phyloP scores from a whole-genome alignment of 305 asterid species.

The Plantago lanceolata region DNA sequence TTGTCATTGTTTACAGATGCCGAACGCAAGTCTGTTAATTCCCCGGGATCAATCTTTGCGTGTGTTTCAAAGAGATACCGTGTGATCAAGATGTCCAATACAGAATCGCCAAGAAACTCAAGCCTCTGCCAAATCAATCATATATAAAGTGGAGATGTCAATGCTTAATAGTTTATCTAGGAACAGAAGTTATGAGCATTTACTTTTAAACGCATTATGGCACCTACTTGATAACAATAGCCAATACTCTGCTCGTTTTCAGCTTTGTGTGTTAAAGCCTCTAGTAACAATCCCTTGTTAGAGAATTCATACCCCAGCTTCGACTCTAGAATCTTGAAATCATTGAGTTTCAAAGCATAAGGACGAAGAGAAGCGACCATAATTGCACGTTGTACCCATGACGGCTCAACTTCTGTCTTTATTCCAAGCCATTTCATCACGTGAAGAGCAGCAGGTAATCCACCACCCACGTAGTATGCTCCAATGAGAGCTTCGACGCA shows the following conservation, averaged over 20 bases:
- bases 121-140: conserved; percentile 60
- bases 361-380: conserved; percentile 56
- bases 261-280: conserved; percentile 79
- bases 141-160: neutral
- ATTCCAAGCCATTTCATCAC: conserved; percentile 91
- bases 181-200: conserved; percentile 1
- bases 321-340: conserved; percentile 51
- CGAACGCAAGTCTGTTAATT: conserved; percentile 86
- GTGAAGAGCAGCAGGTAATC: conserved; percentile 59
- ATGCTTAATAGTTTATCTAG: neutral
- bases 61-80: conserved; percentile 68
- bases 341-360: conserved; percentile 51
- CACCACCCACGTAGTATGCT: conserved; percentile 83
- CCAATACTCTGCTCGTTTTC: conserved; percentile 38
- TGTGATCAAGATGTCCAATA: conserved; percentile 77
- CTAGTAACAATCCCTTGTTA: conserved; percentile 76
- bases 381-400: conserved; percentile 56
- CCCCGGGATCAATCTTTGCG: conserved; percentile 76
- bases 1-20: conserved; percentile 84
- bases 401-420: conserved; percentile 47
- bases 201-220: neutral
- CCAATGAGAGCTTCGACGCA: conserved; percentile 95
- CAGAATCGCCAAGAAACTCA: conserved; percentile 97
- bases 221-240: conserved; percentile 59
- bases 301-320: conserved; percentile 64